These are phyloP conservation scores for Plasmopara halstedii DNA, from an alignment of 352 stramenopile species.

Conservation along the genomic window DNA sequence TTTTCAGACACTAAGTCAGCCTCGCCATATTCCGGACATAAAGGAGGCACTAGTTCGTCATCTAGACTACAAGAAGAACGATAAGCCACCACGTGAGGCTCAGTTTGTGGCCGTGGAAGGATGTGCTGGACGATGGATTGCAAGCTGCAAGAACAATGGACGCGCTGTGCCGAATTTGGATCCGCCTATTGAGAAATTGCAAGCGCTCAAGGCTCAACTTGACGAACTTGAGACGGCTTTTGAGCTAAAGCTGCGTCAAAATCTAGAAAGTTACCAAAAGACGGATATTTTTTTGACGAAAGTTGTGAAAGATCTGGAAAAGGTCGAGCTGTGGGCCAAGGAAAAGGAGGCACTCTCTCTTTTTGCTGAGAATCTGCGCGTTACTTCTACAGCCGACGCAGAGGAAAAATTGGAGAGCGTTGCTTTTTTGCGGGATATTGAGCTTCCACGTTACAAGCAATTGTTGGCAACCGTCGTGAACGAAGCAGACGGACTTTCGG, in stretches of 20 bases:
- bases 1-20: conserved; percentile 68
- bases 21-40: conserved; percentile 56
- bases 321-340: conserved; percentile 75
- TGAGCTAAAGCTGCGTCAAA: conserved; percentile 63
- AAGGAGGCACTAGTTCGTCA: conserved; percentile 57
- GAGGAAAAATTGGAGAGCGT: conserved; percentile 83
- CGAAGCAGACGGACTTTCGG: conserved; percentile 53
- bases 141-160: conserved; percentile 85
- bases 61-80: conserved; percentile 84
- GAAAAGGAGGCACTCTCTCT: conserved; percentile 67
- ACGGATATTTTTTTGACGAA: conserved; percentile 75
- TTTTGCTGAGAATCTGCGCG: conserved; percentile 50
- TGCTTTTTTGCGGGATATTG: conserved; percentile 74
- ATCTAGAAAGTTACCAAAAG: conserved; percentile 77
- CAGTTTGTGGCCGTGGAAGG: conserved; percentile 76
- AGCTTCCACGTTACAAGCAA: conserved; percentile 79
- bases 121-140: conserved; percentile 70
- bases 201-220: conserved; percentile 63
- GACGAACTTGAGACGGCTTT: conserved; percentile 64
- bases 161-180: conserved; percentile 59
- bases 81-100: conserved; percentile 76
- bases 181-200: conserved; percentile 70
- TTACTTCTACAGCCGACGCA: conserved; percentile 50
- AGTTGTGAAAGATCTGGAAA: conserved; percentile 81
- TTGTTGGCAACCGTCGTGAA: conserved; percentile 57